Base-by-base conservation (phyloP, 768 basidiomycete species). In the Cubamyces lactineus region DNA sequence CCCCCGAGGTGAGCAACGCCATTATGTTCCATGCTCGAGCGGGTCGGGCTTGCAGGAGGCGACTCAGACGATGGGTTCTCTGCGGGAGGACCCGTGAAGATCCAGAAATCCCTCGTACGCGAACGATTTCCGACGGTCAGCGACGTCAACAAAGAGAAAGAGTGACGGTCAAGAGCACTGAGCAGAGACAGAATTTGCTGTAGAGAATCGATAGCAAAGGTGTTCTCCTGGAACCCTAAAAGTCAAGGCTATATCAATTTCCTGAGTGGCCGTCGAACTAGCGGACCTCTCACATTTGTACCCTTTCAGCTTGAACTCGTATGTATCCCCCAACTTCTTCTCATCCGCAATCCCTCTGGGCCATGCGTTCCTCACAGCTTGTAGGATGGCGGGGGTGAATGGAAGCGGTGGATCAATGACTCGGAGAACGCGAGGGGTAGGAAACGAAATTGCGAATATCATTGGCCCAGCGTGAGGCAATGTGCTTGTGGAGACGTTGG, bases 241-340 rank as follows among this genome's bases (percentile, higher is more conserved):
- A 66, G 24, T 48, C 40, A 16, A 39, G n/a, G 49, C 64, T 57
- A 4, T 38, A 42, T 51, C 70, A 59, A 65, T 63, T 62, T 57
- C 56, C 28, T 59, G 58, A 53, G 65, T 28, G 28, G 65, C 42
- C n/a, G 61, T 30, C 57, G 56, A 61, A 64, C 53, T 40, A 38
- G 53, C 38, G 26, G 15, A 9, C 5, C 60, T 75, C 84, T 56
- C 71, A 91, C 91, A 90, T 77, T 82, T 86, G 71, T 92, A 92
- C 23, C 90, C 91, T 68, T 89, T 90, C 53, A 92, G 77, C 73
- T 89, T 91, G 75, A 92, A 92, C 72, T 92, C 90, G 70, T 84
- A 92, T 7, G 85, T 83, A 26, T 87, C 84, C 4, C 83, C 87
- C 1, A 91, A 79, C 67, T 88, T 91, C 78, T 86, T 89, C 73